Percentiles rank a stretch among this genome's conserved stretches.
phyloP scores from a whole-genome alignment of 768 basidiomycete genomes.

The Leccinellum luteum region DNA sequence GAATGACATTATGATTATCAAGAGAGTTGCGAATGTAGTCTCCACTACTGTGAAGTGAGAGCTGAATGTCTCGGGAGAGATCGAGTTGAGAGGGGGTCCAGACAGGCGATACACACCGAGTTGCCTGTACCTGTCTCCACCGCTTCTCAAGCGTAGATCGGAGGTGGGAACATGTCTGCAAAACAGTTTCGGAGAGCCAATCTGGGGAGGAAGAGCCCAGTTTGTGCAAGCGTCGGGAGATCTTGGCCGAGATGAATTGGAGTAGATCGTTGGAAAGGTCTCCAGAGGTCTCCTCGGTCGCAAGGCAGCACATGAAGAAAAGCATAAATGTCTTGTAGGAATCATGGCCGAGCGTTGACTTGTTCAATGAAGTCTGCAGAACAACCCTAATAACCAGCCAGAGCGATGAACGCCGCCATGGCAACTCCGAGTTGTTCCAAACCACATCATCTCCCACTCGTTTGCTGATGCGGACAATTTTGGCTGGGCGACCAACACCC shows the following conservation, averaged over 20 bases:
- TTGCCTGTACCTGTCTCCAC: not conserved
- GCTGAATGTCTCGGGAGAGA: constrained; percentile 27
- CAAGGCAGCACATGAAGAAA: constrained; percentile 22
- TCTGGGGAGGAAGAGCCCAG: not conserved
- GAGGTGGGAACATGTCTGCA: not conserved
- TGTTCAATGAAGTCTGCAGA: constrained; percentile 35
- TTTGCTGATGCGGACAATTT: constrained; percentile 33
- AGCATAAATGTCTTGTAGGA: constrained; percentile 33
- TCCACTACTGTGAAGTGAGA: constrained; percentile 32
- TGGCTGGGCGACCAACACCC: constrained; percentile 22
- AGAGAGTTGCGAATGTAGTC: constrained; percentile 27
- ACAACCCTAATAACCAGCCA: constrained; percentile 49
- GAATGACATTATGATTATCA: not conserved
- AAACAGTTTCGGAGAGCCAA: not conserved
- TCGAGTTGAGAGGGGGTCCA: constrained; percentile 32
- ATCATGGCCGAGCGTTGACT: constrained; percentile 6
- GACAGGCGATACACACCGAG: constrained; percentile 13
- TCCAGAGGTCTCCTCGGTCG: not conserved
- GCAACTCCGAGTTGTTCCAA: constrained; percentile 18
- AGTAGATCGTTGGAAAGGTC: constrained; percentile 2
- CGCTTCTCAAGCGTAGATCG: not conserved
- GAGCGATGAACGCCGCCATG: constrained; percentile 49
- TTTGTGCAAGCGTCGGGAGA: not conserved
- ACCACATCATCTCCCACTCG: constrained; percentile 36
- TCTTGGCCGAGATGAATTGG: not conserved